Evolutionary conservation across 352 stramenopile species (phyloP), one percentile per base, ranked within the genome.

Genomic region (Chloridella minuta): DNA sequence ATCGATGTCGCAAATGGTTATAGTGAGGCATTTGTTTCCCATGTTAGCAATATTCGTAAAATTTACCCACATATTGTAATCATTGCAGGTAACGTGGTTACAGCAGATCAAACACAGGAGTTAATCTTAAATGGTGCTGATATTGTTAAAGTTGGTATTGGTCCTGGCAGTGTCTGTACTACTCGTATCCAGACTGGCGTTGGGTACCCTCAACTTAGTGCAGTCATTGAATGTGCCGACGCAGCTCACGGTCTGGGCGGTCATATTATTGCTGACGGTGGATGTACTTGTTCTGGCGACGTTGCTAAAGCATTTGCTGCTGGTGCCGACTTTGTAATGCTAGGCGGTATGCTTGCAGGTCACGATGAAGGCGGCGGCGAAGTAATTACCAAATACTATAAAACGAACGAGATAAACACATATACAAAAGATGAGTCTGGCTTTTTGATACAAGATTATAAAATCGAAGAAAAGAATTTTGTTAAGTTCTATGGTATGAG

Each of bases 141-240:
- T 89, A 95, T 96, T 89, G 93, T 96, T 89, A 96, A 96, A 89
- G 92, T 96, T 40, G 93, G 93, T 87, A 96, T 96, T 86, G 93
- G 93, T 88, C 93, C 93, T 86, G 93, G 93, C 85, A 93, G 91
- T n/a, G 83, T 88, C 23, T 96, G 93, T 91, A 96, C 93, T 10
- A 96, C 93, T 16, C 92, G 93, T 86, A 95, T 95, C 89, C 93
- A 96, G 89, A 96, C 93, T 18, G 93, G 93, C 2, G 93, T 96
- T 3, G 93, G 93, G 2, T 96, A 95, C 87, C 93, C 93, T 4
- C 93, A 96, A 87, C 90, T 96, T 16, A 94, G 90, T 49, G 93
- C 93, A 3, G 91, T 96, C 86, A 89, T 96, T 21, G 93, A 96
- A 87, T 95, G 92, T 87, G 93, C 92, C 0, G 93, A 96, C 86